Percentiles rank a stretch among this genome's conserved stretches.
Conservation (phyloP, 345 rosid genomes). For the Pugionium dolabratum region DNA sequence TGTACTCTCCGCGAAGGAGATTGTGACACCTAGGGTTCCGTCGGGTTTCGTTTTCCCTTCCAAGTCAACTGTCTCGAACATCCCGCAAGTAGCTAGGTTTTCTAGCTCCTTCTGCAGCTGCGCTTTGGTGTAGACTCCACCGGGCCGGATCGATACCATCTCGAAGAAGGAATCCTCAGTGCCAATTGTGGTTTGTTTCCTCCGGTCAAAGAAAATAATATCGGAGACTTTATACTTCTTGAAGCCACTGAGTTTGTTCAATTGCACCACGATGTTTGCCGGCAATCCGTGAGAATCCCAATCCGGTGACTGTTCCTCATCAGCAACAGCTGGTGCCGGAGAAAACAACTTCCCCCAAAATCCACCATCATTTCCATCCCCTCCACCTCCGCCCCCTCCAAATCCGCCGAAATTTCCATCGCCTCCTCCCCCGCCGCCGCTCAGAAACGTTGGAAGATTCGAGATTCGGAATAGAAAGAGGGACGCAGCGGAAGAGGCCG, state of each 20-base stretch:
- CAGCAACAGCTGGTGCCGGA: conserved; percentile 66
- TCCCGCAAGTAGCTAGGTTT: conserved; percentile 88
- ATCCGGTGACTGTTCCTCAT: conserved; percentile 64
- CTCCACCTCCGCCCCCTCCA: conserved; percentile 56
- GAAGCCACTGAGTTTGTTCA: conserved; percentile 81
- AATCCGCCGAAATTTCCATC: conserved; percentile 52
- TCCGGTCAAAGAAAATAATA: conserved; percentile 71
- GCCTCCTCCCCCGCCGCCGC: conserved; percentile 44
- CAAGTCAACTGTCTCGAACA: conserved; percentile 95
- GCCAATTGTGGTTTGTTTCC: conserved; percentile 62
- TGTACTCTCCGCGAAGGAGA: conserved; percentile 82
- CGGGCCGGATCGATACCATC: conserved; percentile 87
- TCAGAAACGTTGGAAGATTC: conserved; percentile 38
- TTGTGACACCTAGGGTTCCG: conserved; percentile 65
- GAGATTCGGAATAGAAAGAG: conserved; percentile 52
- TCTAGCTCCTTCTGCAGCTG: conserved; percentile 89
- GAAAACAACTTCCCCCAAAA: conserved; percentile 62
- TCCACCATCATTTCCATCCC: conserved; percentile 46
- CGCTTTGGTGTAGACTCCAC: conserved; percentile 80
- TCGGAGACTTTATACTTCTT: conserved; percentile 86
- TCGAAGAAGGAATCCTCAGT: conserved; percentile 93
- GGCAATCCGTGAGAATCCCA: conserved; percentile 96
- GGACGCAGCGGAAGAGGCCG: conserved; percentile 52
- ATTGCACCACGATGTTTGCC: conserved; percentile 75
- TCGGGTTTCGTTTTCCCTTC: conserved; percentile 82